These are phyloP conservation scores for Malassezia obtusa DNA, from an alignment of 1,284 basidiomycete species.

Conservation along the genomic window DNA sequence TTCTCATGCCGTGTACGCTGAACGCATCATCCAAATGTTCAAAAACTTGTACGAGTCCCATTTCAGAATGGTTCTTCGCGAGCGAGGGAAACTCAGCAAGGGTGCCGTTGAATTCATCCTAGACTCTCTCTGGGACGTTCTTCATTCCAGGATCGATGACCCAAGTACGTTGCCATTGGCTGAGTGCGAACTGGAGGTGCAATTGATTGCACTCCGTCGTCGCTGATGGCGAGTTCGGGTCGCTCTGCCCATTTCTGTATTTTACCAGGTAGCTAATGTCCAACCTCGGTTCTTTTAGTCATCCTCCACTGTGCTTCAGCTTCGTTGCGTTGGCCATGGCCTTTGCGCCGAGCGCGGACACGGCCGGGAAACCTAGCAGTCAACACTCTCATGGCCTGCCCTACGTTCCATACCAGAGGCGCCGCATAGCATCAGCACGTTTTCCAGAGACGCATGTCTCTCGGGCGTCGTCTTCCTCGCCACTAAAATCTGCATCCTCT, in stretches of 20 bases:
- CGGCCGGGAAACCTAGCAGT: no score
- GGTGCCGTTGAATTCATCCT: constrained; percentile 48
- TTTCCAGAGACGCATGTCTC: no score
- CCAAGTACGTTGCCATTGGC: constrained; percentile 20
- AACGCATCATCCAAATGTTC: constrained; percentile 47
- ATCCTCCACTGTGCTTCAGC: no score
- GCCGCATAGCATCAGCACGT: no score
- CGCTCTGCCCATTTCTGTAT: neutral
- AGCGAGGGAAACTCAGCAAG: constrained; percentile 46
- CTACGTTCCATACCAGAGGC: no score
- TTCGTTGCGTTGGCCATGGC: no score
- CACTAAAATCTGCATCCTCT: no score
- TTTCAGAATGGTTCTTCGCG: constrained; percentile 46
- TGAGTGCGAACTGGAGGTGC: constrained; percentile 48
- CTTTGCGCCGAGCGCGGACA: no score
- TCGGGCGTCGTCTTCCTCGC: no score
- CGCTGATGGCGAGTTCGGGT: constrained; percentile 14
- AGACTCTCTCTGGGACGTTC: constrained; percentile 49
- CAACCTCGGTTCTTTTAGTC: no score
- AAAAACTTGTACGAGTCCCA: constrained; percentile 50
- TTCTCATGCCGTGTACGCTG: constrained; percentile 44
- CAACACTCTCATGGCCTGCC: no score
- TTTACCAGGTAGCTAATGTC: neutral
- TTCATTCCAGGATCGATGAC: constrained; percentile 24
- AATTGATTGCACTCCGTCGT: constrained; percentile 44